These are phyloP conservation scores for Penicillium oxalicum DNA, from an alignment of 2,329 filamentous ascomycete species.

Conservation along the genomic window DNA sequence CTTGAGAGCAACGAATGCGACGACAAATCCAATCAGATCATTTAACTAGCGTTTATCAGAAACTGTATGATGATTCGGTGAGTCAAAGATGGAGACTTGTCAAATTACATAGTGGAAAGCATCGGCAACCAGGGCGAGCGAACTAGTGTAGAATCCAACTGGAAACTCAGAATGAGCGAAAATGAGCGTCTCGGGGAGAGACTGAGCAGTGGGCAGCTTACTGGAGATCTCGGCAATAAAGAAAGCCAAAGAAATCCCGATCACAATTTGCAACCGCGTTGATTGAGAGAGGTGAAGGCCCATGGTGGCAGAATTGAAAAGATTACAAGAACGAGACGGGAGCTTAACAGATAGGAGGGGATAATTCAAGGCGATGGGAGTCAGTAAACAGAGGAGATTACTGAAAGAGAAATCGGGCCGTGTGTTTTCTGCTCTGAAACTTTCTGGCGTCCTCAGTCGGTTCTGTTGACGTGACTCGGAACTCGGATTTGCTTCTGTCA, in stretches of 20 bases:
- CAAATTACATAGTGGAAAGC: background rate
- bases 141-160: background rate
- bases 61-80: no score
- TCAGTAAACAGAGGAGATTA: no score
- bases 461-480: no score
- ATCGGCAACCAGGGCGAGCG: background rate
- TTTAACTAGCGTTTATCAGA: background rate
- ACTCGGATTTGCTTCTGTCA: no score
- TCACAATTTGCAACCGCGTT: background rate
- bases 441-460: no score
- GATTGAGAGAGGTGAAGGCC: background rate
- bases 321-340: no score
- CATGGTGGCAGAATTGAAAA: background rate
- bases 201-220: background rate
- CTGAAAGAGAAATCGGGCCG: no score
- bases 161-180: background rate
- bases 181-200: background rate
- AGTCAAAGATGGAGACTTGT: background rate
- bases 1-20: background rate
- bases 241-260: background rate
- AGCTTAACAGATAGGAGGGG: background rate
- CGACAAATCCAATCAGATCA: background rate
- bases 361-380: background rate
- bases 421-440: no score
- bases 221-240: background rate